These are phyloP conservation scores for Pseudomonodictys pantanalensis DNA, from an alignment of 495 filamentous ascomycete species.

Conservation along the genomic window DNA sequence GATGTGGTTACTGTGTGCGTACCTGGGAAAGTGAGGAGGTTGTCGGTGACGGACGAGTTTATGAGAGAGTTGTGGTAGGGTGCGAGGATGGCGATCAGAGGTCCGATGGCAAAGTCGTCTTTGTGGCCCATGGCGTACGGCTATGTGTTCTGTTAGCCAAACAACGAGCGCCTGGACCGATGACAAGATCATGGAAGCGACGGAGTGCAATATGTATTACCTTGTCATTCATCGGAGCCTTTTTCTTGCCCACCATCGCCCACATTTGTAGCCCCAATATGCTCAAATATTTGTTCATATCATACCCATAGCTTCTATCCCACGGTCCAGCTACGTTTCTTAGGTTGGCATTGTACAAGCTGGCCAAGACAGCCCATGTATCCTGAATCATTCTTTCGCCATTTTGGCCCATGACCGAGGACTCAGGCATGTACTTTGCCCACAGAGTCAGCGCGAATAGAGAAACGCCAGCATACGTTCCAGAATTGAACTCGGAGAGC, in stretches of 20 bases:
- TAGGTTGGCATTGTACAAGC: conserved; percentile 20
- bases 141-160: too few species aligned
- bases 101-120: conserved; percentile 19
- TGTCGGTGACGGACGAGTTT: background rate
- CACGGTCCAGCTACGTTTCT: conserved; percentile 22
- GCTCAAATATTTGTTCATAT: conserved; percentile 24
- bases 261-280: conserved; percentile 20
- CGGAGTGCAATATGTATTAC: background rate
- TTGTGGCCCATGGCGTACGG: conserved; percentile 23
- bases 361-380: conserved; percentile 12
- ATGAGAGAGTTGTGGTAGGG: conserved; percentile 22
- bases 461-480: conserved; percentile 20
- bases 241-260: conserved; percentile 20
- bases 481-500: conserved; percentile 24
- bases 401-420: conserved; percentile 17
- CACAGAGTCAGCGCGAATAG: conserved; percentile 19
- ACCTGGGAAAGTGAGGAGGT: conserved; percentile 9
- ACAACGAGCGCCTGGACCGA: too few species aligned
- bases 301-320: conserved; percentile 21
- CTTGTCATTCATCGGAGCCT: conserved; percentile 13
- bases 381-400: conserved; percentile 15
- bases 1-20: conserved; percentile 17
- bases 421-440: conserved; percentile 23
- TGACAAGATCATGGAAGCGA: background rate
- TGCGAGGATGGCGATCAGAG: conserved; percentile 15